Evolutionary conservation across 441 rosid genomes (phyloP).

Genomic region (Gossypium schwendimanii): DNA sequence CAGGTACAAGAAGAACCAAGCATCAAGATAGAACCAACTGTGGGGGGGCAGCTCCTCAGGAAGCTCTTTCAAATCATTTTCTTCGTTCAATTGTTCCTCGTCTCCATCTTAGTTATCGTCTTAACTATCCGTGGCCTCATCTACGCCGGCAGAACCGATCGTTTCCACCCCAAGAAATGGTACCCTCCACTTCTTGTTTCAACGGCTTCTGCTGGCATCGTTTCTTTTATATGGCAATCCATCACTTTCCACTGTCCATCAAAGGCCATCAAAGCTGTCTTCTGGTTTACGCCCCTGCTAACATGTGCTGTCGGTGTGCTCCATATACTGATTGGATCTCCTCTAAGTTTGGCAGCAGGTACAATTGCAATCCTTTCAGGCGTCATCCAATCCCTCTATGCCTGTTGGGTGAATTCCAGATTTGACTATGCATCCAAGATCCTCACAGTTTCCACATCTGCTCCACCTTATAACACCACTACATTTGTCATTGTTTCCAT

Average conservation of each 20-base stretch:
- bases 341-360: slow-evolving; percentile 44
- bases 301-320: slow-evolving; percentile 54
- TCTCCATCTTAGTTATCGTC: slow-evolving; percentile 37
- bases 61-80: slow-evolving; percentile 50
- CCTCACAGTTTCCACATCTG: slow-evolving; percentile 39
- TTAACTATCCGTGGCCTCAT: slow-evolving; percentile 56
- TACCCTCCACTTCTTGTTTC: slow-evolving; percentile 70
- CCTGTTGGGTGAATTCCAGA: slow-evolving; percentile 65
- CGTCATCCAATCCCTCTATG: slow-evolving; percentile 48
- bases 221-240: slow-evolving; percentile 49
- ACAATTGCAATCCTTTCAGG: slow-evolving; percentile 38
- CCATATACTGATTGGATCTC: slow-evolving; percentile 43
- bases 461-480: slow-evolving; percentile 38
- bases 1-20: slow-evolving; percentile 47
- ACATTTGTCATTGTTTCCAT: slow-evolving; percentile 29
- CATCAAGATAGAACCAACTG: slow-evolving; percentile 24
- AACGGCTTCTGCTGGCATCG: slow-evolving; percentile 37
- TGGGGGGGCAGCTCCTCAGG: slow-evolving; percentile 33
- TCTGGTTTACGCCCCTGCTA: slow-evolving; percentile 62
- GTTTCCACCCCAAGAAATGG: slow-evolving; percentile 68
- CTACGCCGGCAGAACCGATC: slow-evolving; percentile 32
- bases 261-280: slow-evolving; percentile 48
- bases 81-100: slow-evolving; percentile 40
- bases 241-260: slow-evolving; percentile 37
- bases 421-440: slow-evolving; percentile 47